Base-by-base conservation (phyloP, 2,329 filamentous ascomycete species). In the Zymoseptoria tritici region DNA sequence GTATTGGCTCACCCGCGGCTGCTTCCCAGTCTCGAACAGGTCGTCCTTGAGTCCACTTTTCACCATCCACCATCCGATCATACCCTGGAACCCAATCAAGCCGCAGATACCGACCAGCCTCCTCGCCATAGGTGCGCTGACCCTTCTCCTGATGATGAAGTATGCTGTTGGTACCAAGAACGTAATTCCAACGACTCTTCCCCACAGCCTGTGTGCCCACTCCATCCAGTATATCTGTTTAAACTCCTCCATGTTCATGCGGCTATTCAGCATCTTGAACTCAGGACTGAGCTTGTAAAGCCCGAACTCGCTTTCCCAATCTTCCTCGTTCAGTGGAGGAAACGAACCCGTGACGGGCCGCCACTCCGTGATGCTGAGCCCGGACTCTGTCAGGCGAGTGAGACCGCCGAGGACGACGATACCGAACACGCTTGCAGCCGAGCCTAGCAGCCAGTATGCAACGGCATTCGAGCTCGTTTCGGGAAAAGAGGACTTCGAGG, bases 221-320 rank as follows among this genome's bases (percentile, higher is more conserved):
- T 99, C 94, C 94, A 97, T 97, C 75, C 89, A 99, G 82, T 97
- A 99, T 67, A 99, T 99, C 73, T 94, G 88, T 77, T 97, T 97
- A 80, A 97, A 99, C 74, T 99, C 94, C 60, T 86, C 83, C 59
- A 99, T 81, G 31, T 84, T 88, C 94, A 99, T 99, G 74, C 90
- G 85, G 31, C 92, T 88, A 78, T 99, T 99, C 67, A 99, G 82
- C 63, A 91, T 83, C 71, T 89, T 85, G 78, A 93, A 99, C 76
- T 99, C 94, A 63, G 94, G 94, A 20, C 91, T 96, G 51, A 88
- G 85, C 66, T 88, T 87, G 80, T 99, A 99, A 76, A 95, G 94
- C 58, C 86, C 80, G 77, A 97, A 99, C 71, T 97, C 94, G 65
- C 86, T 85, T 68, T 96, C 87, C 94, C 94, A 99, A 72, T 93